Evolutionary conservation across 2,329 filamentous ascomycete species (phyloP), one percentile per base, ranked within the genome.

Genomic region (Talaromyces atroroseus): DNA sequence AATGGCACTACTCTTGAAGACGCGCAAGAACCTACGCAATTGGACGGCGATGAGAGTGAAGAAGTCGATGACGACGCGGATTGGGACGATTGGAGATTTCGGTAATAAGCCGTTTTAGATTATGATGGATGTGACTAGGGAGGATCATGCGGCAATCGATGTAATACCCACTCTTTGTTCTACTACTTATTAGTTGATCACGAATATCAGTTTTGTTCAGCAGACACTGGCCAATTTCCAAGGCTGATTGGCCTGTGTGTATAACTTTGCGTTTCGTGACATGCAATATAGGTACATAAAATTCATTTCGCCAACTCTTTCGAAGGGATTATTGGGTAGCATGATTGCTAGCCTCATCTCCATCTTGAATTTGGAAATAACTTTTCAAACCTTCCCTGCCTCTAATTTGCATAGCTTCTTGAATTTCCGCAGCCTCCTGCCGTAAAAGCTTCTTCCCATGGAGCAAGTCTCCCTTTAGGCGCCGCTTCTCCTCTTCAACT

Each of bases 21-120:
- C 36, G 32, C 20, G 32, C 47, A 50, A 44, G 44, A 55, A 7
- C 38, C 24, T 21, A 50, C 36, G 21, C 63, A 64, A 48, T 50
- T 53, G 42, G 60, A 71, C 3, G 69, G 51, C 24, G 53, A 69
- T 2, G 68, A 67, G 1, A 70, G 72, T 0, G 75, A 76, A 1
- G 74, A 75, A 2, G 75, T 76, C 0, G 77, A 79, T 1, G 78
- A 78, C 68, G 74, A 77, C 64, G 68, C 45, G 42, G 72, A 72
- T 45, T 77, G 74, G 70, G 74, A 78, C 64, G 69, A 74, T 59
- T 76, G 73, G 74, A 67, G 69, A 58, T 74, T 76, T 57, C 69
- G 64, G 57, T 69, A 49, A 29, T 46, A 45, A 21, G n/a, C 60
- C 64, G 60, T 20, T 36, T 24, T 24, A 38, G 32, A 26, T 58